Base-by-base conservation (phyloP, 441 rosid species). In the Eruca vesicaria region DNA sequence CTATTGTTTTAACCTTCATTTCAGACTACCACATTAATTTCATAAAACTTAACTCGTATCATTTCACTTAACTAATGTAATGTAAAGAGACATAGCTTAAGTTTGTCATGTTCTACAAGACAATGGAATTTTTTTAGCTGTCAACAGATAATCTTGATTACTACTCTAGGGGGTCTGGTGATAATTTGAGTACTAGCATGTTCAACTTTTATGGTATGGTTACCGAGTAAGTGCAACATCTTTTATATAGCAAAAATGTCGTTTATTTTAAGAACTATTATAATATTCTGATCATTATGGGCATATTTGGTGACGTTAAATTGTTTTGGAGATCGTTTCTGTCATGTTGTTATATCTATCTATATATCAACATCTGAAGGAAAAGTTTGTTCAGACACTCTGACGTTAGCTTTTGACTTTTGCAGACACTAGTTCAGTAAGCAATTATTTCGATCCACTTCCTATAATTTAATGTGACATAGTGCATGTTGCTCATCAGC, bases 371-470 rank as follows among this genome's bases (percentile, higher is more conserved):
- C 63, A 56, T 70, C 26, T 23, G 26, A 23, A 23, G 26, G 26
- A 23, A 23, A 23, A n/a, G n/a, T 23, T 23, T 23, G 2, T 1
- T 23, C 26, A 23, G 3, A 23, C 26, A 50, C 33, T 33, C 14
- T 61, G 73, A 68, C 45, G 31, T 23, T 67, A 74, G 52, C 52
- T 7, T 36, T 63, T 63, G 19, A 41, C 72, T 31, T 67, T 59
- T 52, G 23, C 67, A 67, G 67, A 74, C 74, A 35, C 62, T 48
- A 6, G 11, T 69, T 61, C 35, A 36, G 26, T 23, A 23, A 1
- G 26, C 26, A 23, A 3, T 23, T 23, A 23, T 23, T 23, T 23
- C 26, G 1, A 23, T 23, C 26, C 26, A 23, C 26, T 3, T 23
- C 26, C 3, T 1, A 23, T 23, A 3, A 23, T 23, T 23, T 23